Percentiles rank a stretch among this genome's conserved stretches.
Conservation (phyloP, 169 alveolate genomes). For the Plasmodium vinckei region DNA sequence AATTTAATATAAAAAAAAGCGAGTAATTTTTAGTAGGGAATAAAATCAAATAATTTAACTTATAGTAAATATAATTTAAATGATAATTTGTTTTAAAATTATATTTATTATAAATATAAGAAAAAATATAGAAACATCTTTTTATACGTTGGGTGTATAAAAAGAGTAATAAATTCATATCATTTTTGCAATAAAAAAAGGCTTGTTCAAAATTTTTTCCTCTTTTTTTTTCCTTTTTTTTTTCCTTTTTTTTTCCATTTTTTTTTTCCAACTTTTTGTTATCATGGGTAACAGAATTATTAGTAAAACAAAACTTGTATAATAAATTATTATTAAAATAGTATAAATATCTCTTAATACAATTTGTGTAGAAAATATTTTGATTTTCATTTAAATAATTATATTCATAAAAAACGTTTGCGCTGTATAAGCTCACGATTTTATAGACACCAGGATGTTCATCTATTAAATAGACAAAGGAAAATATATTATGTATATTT, state of each 20-base stretch:
- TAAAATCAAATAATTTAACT: conserved; percentile 13
- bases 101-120: conserved; percentile 44
- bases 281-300: background rate
- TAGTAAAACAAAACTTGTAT: background rate
- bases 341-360: conserved; percentile 7
- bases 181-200: conserved; percentile 32
- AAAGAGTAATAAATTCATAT: conserved; percentile 32
- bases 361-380: conserved; percentile 38
- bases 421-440: conserved; percentile 21
- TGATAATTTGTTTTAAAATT: conserved; percentile 21
- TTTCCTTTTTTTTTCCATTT: background rate
- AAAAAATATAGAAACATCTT: conserved; percentile 39
- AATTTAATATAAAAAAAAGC: background rate
- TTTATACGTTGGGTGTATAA: conserved; percentile 38
- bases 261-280: background rate
- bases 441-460: conserved; percentile 5
- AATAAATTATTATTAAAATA: conserved; percentile 16
- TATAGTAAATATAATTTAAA: conserved; percentile 26
- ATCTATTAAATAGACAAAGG: conserved; percentile 25
- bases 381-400: conserved; percentile 62
- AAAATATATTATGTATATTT: conserved; percentile 33
- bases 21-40: background rate
- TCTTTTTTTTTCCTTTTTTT: background rate
- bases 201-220: background rate
- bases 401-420: conserved; percentile 21